These are phyloP conservation scores for Aspergillus versicolor DNA, from an alignment of 2,329 filamentous ascomycete species.

Conservation along the genomic window DNA sequence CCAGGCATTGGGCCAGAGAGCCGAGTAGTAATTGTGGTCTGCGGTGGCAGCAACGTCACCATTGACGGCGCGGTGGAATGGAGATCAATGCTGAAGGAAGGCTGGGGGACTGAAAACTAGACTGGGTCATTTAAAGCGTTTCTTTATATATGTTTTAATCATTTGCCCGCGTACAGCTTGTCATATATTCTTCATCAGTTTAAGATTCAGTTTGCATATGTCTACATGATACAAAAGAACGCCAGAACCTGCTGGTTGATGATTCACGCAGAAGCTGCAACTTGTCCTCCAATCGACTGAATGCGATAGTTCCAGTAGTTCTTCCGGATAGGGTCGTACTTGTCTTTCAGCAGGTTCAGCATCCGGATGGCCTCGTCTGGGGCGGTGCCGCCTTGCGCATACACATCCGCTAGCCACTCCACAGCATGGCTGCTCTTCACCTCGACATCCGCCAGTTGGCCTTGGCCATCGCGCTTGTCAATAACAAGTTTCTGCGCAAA, in stretches of 20 bases:
- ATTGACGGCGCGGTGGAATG: conserved; percentile 62
- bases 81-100: conserved; percentile 45
- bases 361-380: conserved; percentile 62
- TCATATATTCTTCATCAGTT: background rate
- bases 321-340: conserved; percentile 85
- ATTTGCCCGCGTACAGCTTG: background rate
- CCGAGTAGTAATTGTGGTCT: conserved; percentile 81
- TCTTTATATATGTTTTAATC: background rate
- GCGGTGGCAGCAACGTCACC: conserved; percentile 71
- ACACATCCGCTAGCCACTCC: conserved; percentile 50
- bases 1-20: conserved; percentile 63
- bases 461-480: conserved; percentile 41
- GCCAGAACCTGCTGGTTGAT: background rate
- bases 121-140: conserved; percentile 4
- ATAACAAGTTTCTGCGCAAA: conserved; percentile 57
- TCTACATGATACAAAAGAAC: background rate
- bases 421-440: conserved; percentile 62
- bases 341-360: conserved; percentile 71
- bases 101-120: conserved; percentile 30
- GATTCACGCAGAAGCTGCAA: conserved; percentile 20
- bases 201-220: background rate
- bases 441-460: conserved; percentile 27
- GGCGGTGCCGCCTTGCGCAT: conserved; percentile 30
- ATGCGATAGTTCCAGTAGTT: conserved; percentile 90
- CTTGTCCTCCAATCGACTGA: conserved; percentile 39